phyloP scores from a whole-genome alignment of 2,329 filamentous ascomycete genomes.

The Fusarium transvaalense region DNA sequence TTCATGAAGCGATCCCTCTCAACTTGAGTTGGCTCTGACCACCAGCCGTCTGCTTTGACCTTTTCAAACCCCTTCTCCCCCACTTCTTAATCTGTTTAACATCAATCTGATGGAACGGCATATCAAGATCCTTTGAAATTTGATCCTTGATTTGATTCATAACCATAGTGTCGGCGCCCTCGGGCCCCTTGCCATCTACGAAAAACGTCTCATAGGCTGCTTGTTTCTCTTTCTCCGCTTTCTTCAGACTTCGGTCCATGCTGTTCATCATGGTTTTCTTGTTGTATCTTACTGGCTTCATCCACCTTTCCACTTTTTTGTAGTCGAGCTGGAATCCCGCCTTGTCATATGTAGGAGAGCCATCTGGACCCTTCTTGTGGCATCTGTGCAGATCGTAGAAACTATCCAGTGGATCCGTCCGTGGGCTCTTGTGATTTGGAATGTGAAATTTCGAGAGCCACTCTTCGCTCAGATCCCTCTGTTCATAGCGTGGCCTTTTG shows the following conservation, averaged over 20 bases:
- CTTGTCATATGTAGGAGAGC: conserved; percentile 29
- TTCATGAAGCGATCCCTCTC: conserved; percentile 21
- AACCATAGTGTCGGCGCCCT: not conserved
- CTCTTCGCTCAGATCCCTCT: conserved; percentile 11
- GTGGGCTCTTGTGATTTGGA: conserved; percentile 1
- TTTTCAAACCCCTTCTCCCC: conserved; percentile 25
- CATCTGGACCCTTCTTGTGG: conserved; percentile 33
- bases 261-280: conserved; percentile 20
- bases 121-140: conserved; percentile 32
- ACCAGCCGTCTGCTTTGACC: conserved; percentile 27
- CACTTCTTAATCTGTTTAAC: conserved; percentile 10
- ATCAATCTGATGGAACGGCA: conserved; percentile 36
- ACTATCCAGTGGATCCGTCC: not conserved
- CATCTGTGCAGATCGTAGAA: conserved; percentile 34
- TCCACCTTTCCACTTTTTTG: conserved; percentile 28
- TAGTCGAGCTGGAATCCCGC: conserved; percentile 40
- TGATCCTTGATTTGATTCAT: conserved; percentile 30
- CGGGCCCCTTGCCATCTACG: conserved; percentile 1
- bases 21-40: conserved; percentile 19
- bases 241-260: conserved; percentile 11
- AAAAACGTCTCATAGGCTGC: conserved; percentile 20
- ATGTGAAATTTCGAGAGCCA: conserved; percentile 26
- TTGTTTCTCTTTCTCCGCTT: not conserved
- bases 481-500: not conserved
- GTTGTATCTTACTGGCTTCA: conserved; percentile 31